Evolutionary conservation across 2,329 filamentous ascomycete genomes (phyloP).

Genomic region (Nigrograna mackinnonii): DNA sequence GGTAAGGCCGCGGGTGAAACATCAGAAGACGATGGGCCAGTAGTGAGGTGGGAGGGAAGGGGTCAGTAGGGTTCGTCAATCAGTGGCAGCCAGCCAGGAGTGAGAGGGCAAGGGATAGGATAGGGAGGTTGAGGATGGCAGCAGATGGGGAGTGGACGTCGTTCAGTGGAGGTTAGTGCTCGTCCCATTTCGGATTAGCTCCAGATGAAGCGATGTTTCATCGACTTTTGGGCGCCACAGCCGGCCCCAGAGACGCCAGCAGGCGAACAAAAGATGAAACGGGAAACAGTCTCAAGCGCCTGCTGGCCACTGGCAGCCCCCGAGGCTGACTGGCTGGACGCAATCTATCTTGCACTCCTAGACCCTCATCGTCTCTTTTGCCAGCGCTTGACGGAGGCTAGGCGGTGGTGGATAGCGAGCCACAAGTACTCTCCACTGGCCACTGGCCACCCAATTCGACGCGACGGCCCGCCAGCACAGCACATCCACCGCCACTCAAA

Average conservation of each 20-base stretch:
- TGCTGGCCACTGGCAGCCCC: background rate
- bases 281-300: background rate
- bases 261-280: too few species aligned
- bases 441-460: constrained; percentile 14
- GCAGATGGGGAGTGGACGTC: too few species aligned
- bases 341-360: background rate
- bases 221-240: too few species aligned
- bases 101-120: too few species aligned
- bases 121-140: too few species aligned
- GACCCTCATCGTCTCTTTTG: background rate
- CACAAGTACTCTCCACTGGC: background rate
- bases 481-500: constrained; percentile 2
- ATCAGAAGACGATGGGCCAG: constrained; percentile 29
- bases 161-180: too few species aligned
- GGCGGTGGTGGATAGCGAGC: too few species aligned
- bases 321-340: too few species aligned
- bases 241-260: too few species aligned
- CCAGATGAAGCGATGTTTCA: background rate
- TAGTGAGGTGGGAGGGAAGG: constrained; percentile 4
- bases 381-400: background rate
- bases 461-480: constrained; percentile 26
- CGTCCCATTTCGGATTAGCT: background rate
- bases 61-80: background rate
- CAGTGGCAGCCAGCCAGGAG: background rate
- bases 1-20: constrained; percentile 34